These are phyloP conservation scores for Ogataea ganodermae DNA, from an alignment of 805 yeast species.

Conservation along the genomic window DNA sequence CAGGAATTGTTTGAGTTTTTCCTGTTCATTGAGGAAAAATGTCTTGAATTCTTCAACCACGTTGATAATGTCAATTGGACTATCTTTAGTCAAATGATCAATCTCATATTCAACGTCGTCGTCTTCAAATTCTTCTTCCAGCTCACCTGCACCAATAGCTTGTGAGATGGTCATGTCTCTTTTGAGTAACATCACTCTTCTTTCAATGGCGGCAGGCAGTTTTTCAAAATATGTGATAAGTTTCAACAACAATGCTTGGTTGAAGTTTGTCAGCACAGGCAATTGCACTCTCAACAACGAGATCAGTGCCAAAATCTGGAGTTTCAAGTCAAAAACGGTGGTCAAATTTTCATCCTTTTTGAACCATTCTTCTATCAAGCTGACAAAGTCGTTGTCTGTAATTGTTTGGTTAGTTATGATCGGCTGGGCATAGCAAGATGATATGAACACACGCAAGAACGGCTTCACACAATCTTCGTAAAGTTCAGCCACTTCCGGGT, in stretches of 20 bases:
- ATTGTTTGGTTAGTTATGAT: slow-evolving; percentile 38
- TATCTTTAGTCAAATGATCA: slow-evolving; percentile 35
- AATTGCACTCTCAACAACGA: slow-evolving; percentile 42
- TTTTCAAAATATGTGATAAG: slow-evolving; percentile 44
- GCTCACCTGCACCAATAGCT: slow-evolving; percentile 38
- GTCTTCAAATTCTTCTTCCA: slow-evolving; percentile 24
- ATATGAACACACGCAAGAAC: slow-evolving; percentile 45
- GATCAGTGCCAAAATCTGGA: slow-evolving; percentile 50
- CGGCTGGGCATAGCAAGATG: slow-evolving; percentile 43
- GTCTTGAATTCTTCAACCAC: slow-evolving; percentile 35
- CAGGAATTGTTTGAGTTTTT: slow-evolving; percentile 11
- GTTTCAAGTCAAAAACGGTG: slow-evolving; percentile 57
- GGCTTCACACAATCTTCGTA: slow-evolving; percentile 23
- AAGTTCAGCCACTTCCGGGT: slow-evolving; percentile 20
- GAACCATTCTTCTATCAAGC: slow-evolving; percentile 51
- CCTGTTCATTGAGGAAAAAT: slow-evolving; percentile 23
- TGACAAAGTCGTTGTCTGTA: slow-evolving; percentile 39
- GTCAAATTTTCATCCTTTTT: slow-evolving; percentile 46
- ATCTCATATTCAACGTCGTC: slow-evolving; percentile 32
- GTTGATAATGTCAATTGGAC: slow-evolving; percentile 34
- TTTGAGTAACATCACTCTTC: slow-evolving; percentile 45
- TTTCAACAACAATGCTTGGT: slow-evolving; percentile 33
- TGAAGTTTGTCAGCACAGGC: slow-evolving; percentile 26
- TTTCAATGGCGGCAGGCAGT: slow-evolving; percentile 51
- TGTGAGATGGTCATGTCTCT: slow-evolving; percentile 37